Base-by-base conservation (phyloP, 495 filamentous ascomycete species). In the Penicillium tannophilum region DNA sequence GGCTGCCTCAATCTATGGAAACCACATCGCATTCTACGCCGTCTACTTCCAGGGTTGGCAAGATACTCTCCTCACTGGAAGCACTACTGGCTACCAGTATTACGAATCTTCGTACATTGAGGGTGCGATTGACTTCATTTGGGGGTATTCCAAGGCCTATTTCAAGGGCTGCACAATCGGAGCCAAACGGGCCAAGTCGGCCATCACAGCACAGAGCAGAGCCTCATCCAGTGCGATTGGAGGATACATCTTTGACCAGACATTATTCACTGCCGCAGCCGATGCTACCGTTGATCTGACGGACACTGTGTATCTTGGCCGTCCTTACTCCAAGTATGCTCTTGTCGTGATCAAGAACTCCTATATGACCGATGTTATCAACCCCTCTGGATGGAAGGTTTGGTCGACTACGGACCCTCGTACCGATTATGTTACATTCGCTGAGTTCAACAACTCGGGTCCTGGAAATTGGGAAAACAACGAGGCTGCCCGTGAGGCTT, bases 121-220 rank as follows among this genome's bases (percentile, higher is more conserved):
- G n/a, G 58, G 58, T 55, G 58, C 58, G 0, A 60, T 55, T 45
- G 58, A 60, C 36, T 60, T 60, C 30, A 60, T 60, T 28, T 60
- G 58, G 58, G 58, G 58, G 24, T 60, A 60, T 35, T 60, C 58
- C 24, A 60, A 60, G 36, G 58, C 58, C 23, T 60, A 60, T 36
- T 60, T 60, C 58, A 60, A 60, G 45, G 58, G 58, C 4, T 60
- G 58, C 33, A 60, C 58, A 3, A 60, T 60, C 24, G 58, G 58
- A 55, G 58, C 58, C 10, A 60, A 60, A 50, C 43, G 44, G 19
- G 58, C 58, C 16, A 60, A 60, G 36, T 60, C 58, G 10, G 58
- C 58, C 8, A 60, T 60, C 23, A 60, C 58, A 20, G 58, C 58
- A 12, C 58, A 60, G n/a, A 60, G 58, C 46, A 54, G 58, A 51